Conservation (phyloP, 108 stramenopile species). For the Ochromonas danica region DNA sequence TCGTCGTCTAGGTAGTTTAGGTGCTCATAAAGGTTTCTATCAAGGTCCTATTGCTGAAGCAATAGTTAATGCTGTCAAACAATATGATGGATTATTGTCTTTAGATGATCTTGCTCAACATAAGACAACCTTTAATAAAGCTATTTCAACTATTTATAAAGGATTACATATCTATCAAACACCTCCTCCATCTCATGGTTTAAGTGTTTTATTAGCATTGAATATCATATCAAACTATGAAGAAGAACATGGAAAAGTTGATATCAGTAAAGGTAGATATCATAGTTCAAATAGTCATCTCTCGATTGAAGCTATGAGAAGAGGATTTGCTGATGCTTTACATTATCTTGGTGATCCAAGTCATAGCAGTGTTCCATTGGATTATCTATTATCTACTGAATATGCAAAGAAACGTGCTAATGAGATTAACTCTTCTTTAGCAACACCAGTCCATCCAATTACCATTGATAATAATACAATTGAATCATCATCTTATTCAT, state of each 20-base stretch:
- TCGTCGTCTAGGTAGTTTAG: slow-evolving; percentile 67
- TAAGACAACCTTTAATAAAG: slow-evolving; percentile 68
- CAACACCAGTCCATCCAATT: neutral
- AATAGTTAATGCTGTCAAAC: slow-evolving; percentile 72
- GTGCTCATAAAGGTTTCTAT: slow-evolving; percentile 83
- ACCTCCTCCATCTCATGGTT: slow-evolving; percentile 91
- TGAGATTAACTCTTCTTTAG: slow-evolving; percentile 56
- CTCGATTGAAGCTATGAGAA: neutral
- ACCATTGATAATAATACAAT: neutral
- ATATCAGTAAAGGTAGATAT: neutral
- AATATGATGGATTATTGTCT: slow-evolving; percentile 75
- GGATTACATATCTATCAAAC: slow-evolving; percentile 75
- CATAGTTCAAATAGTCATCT: neutral
- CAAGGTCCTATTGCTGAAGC: slow-evolving; percentile 70
- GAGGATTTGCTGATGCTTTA: slow-evolving; percentile 81
- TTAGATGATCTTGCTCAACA: slow-evolving; percentile 74
- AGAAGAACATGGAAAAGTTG: neutral
- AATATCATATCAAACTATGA: slow-evolving; percentile 59
- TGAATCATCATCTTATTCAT: neutral
- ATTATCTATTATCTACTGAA: slow-evolving; percentile 74
- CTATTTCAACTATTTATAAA: slow-evolving; percentile 70
- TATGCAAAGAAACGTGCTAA: slow-evolving; percentile 84
- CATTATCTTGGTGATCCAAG: slow-evolving; percentile 67
- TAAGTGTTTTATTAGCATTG: slow-evolving; percentile 85
- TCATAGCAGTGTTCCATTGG: no score